Base-by-base conservation (phyloP, 768 basidiomycete genomes). In the Cyclocybe aegerita region DNA sequence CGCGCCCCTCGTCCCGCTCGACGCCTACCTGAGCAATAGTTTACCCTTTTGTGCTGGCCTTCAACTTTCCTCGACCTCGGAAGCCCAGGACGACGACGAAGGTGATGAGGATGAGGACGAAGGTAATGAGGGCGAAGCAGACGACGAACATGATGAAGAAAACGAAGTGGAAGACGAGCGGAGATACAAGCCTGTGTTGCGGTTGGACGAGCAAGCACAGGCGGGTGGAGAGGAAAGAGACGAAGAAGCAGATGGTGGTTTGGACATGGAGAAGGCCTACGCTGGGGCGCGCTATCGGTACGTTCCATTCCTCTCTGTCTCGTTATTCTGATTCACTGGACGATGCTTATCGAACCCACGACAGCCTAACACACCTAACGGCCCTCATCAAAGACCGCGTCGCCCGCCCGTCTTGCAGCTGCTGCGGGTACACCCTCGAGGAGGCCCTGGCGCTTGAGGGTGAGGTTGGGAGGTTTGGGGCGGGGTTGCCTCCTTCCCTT, bases 211-310 rank as follows among this genome's bases (percentile, higher is more conserved):
- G n/a, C n/a, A n/a, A n/a, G n/a, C n/a, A n/a, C n/a, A n/a, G n/a
- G n/a, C n/a, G n/a, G n/a, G n/a, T n/a, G n/a, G n/a, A n/a, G n/a
- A n/a, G n/a, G 23, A 0, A 5, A 1, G 3, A 23, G 23, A 5
- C n/a, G n/a, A n/a, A n/a, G n/a, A n/a, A n/a, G n/a, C n/a, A n/a
- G n/a, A n/a, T n/a, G n/a, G n/a, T n/a, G n/a, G n/a, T 35, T 17
- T 34, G 35, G 39, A 35, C 44, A 37, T 36, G 31, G 29, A 33
- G n/a, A 6, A 16, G 12, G 33, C 4, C 11, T 45, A 46, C 38
- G 80, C 82, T 58, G 73, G 77, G 47, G 70, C 79, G 43, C 83
- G 82, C 58, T 85, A 82, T 68, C 75, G 79, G 85, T 86, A 65
- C 52, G 75, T 71, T n/a, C 42, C 30, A 44, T 30, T 14, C 43